A percentile compares a stretch with the other conserved stretches of the same genome.
phyloP scores from a whole-genome alignment of 331 rosid genomes.

The Pyrus hybrid region DNA sequence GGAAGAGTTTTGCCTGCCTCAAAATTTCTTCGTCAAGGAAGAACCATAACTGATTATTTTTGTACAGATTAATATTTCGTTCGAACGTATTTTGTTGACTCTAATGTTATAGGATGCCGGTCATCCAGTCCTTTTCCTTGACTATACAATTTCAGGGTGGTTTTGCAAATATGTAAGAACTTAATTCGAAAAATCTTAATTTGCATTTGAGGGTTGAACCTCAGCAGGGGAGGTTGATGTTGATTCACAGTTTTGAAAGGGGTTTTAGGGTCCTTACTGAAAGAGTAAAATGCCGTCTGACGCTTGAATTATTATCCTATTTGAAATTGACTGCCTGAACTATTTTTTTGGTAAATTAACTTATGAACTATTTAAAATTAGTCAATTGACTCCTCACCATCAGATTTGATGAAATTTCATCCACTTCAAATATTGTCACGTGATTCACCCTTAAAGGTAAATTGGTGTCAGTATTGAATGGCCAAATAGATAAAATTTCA shows the following conservation, averaged over 20 bases:
- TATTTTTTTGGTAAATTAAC: too few species aligned
- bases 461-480: too few species aligned
- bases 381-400: too few species aligned
- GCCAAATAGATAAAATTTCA: too few species aligned
- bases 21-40: conserved; percentile 66
- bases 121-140: background rate
- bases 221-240: background rate
- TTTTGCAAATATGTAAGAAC: background rate
- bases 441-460: too few species aligned
- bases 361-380: too few species aligned
- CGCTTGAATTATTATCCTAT: rapidly evolving
- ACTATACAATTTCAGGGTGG: background rate
- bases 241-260: background rate
- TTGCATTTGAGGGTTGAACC: background rate
- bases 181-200: background rate
- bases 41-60: conserved; percentile 35
- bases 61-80: conserved; percentile 22
- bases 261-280: background rate
- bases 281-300: too few species aligned
- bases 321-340: too few species aligned
- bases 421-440: too few species aligned
- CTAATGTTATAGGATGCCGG: background rate
- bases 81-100: background rate
- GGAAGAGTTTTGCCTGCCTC: conserved; percentile 86
- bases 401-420: too few species aligned